Base-by-base conservation (phyloP, 495 filamentous ascomycete species). In the Hypoxylon lienhwacheense region DNA sequence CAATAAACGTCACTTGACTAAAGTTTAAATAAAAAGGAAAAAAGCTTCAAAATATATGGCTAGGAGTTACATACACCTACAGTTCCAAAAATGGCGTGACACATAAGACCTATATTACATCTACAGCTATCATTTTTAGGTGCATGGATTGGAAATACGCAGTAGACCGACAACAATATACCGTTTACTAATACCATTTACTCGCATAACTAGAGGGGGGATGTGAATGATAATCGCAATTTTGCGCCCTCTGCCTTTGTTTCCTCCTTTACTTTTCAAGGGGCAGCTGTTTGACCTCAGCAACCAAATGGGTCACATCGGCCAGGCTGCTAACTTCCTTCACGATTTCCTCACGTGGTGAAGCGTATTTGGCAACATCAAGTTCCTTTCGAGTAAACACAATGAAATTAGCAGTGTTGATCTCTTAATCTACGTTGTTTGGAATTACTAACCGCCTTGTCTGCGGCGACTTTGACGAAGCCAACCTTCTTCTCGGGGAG, bases 401-500 rank as follows among this genome's bases (percentile, higher is more conserved):
- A 17, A 3, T 19, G 20, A 7, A 1, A 16, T 52, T 24, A 53
- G 47, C 22, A 24, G 24, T 12, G 8, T 3, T 14, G 16, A 17
- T 12, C 24, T 44, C 4, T 16, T 31, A 19, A 11, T 21, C 32
- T 22, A 14, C 1, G 10, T 19, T 7, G 29, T 21, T 46, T 35
- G 1, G 20, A 14, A 14, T n/a, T 19, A 45, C 56, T 49, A 45
- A 55, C 56, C 24, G 22, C 37, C n/a, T 48, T 35, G 45, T 39
- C 53, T 14, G 43, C 19, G 14, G 55, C 35, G 10, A 26, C 25
- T 17, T 41, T 49, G 5, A 60, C 15, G 11, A 60, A 3, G 16
- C 32, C 16, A n/a, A 53, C n/a, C 31, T 45, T 40, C 32, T 55
- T 54, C 44, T 48, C 6, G 8, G 48, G 44, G 7, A 60, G 56